Evolutionary conservation across 2,329 filamentous ascomycete species (phyloP).

Genomic region (Balansia obtecta): DNA sequence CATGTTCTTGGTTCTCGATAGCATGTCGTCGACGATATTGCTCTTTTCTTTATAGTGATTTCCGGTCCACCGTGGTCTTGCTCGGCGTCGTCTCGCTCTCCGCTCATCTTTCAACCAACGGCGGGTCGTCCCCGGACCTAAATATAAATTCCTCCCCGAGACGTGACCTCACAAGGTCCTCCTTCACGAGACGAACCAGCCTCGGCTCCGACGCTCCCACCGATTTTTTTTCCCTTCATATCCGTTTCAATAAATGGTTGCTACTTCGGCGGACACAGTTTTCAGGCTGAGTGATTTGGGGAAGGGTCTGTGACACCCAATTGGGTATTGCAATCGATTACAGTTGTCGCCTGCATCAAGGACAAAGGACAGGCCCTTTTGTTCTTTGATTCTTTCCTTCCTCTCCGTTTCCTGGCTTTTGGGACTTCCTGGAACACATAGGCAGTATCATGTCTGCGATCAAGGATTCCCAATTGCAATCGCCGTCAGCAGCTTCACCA

Average conservation of each 20-base stretch:
- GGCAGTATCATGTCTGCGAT: conserved; percentile 19
- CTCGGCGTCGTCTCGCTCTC: not conserved
- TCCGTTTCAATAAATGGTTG: conserved; percentile 10
- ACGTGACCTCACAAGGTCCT: not conserved
- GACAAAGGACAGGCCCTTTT: not conserved
- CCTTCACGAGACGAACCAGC: not conserved
- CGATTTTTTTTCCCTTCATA: not conserved
- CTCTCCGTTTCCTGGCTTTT: not conserved
- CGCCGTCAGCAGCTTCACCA: conserved; percentile 3
- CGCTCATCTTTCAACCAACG: not conserved
- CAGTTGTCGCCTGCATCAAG: not conserved
- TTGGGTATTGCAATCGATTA: conserved; percentile 4
- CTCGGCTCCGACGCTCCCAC: not conserved
- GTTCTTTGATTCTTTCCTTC: not conserved
- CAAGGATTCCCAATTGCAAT: conserved; percentile 10
- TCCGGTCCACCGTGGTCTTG: not conserved
- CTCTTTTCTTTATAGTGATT: conserved; percentile 1
- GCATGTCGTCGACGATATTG: conserved; percentile 1
- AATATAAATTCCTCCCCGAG: not conserved
- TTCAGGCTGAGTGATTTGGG: conserved; percentile 10
- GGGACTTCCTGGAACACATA: not conserved
- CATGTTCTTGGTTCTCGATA: not conserved
- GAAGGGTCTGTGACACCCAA: conserved; percentile 10
- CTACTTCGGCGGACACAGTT: conserved; percentile 8
- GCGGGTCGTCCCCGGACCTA: not conserved